phyloP scores from a whole-genome alignment of 306 rosid species.

The Sophora flavescens region DNA sequence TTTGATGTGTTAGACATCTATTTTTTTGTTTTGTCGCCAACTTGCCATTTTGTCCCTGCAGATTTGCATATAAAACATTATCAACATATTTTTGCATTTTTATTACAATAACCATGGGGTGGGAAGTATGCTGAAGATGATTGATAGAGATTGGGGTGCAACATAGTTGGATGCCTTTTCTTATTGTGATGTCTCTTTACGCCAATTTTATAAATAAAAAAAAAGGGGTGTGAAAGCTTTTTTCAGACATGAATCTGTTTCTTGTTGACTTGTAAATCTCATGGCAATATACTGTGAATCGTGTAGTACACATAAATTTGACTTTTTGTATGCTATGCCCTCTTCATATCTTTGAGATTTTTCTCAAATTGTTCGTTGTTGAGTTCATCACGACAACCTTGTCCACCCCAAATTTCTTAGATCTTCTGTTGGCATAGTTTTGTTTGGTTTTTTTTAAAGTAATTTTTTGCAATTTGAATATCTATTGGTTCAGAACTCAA shows the following conservation, averaged over 20 bases:
- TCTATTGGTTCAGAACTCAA: not conserved
- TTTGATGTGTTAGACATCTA: not conserved
- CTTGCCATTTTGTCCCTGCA: slow-evolving; percentile 22
- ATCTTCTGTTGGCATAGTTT: not conserved
- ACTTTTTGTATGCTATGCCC: not conserved
- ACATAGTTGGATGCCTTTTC: too few relatives aligned
- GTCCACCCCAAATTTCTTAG: not conserved
- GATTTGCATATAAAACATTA: not conserved
- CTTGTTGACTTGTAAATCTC: slow-evolving; percentile 35
- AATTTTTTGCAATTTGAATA: not conserved
- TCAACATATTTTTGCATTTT: not conserved
- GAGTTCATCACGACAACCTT: not conserved
- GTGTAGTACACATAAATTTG: not conserved
- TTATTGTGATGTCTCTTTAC: too few relatives aligned
- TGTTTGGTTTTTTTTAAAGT: slow-evolving; percentile 1
- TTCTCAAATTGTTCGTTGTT: not conserved
- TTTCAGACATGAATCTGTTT: slow-evolving; percentile 32
- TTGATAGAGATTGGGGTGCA: too few relatives aligned
- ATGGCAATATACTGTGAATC: slow-evolving; percentile 25
- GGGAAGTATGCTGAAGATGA: too few relatives aligned
- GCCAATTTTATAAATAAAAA: too few relatives aligned
- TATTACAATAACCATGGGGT: not conserved
- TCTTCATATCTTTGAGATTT: not conserved
- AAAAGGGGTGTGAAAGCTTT: not conserved
- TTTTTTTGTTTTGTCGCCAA: not conserved